Base-by-base conservation (phyloP, 2,329 filamentous ascomycete species). In the Aureobasidium sp. region DNA sequence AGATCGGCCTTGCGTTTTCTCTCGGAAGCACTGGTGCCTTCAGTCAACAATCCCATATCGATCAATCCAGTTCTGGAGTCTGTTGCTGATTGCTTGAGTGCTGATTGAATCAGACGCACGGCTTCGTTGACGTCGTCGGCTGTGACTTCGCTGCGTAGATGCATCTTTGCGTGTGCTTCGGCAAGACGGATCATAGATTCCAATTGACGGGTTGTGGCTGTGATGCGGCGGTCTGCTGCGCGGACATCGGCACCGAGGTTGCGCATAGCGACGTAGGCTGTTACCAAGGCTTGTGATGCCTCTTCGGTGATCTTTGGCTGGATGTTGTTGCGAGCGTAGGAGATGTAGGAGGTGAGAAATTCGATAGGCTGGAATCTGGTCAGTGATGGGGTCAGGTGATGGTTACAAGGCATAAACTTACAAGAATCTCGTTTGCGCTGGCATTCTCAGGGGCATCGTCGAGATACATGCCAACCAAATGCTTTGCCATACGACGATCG, bases 111-210 rank as follows among this genome's bases (percentile, higher is more conserved):
- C 45, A 99, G 81, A 11, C 94, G 88, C 50, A 96, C 90, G 0
- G 94, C 92, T 77, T 99, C 94, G 54, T 85, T 78, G 6, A 99
- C 95, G 70, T 99, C 95, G 53, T 83, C 82, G 32, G 82, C 84
- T 0, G 89, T 91, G 45, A 99, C 94, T 14, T 81, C 83, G 3
- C 80, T 73, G 0, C 88, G 85, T 5, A 99, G 83, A 4, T 94
- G 89, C 95, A 99, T 99, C 76, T 97, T 97, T 54, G 94, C 95
- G 75, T 99, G 95, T 0, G 92, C 94, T 78, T 99, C 94, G 1
- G 92, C 79, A 3, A 99, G 87, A 64, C 94, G 93, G 72, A 99
- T 97, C 95, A 99, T 99, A 49, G 89, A 94, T 77, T 99, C 95
- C 5, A 99, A 82, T 76, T 99, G 94, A 72, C 94, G 85, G 0